Base-by-base conservation (phyloP, 345 rosid species). In the Gossypium thurberi region DNA sequence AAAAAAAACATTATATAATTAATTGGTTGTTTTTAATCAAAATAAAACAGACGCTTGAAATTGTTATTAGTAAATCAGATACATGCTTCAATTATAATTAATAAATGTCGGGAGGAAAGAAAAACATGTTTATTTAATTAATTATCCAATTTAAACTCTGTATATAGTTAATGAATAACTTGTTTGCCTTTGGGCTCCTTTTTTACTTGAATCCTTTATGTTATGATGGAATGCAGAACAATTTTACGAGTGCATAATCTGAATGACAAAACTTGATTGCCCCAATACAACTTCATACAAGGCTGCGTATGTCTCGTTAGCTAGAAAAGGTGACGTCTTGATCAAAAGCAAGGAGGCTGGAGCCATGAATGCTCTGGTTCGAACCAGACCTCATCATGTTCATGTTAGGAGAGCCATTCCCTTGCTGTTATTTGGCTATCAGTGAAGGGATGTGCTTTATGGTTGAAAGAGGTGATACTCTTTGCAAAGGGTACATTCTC, bases 371-470 rank as follows among this genome's bases (percentile, higher is more conserved):
- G 87, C 89, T 20, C 52, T 85, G 2, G 91, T 87, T 21, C 70
- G 87, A 79, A 84, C 88, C 50, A 83, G 85, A 13, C 89, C 89
- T 21, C 85, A 33, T 33, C 40, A 5, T 33, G 40, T 5, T 85
- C 44, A 87, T 85, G 87, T 87, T 88, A 5, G 85, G 85, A 21
- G 91, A 87, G 21, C 87, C 91, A 70, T 87, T 87, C 77, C 84
- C 85, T 89, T 6, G 37, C 6, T 33, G 37, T 33, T 33, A 4
- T 33, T 33, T 33, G 37, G 37, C 37, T 4, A 7, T 87, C 17
- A 84, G 87, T 52, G 87, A 85, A 84, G 91, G 89, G 61, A 87
- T 84, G 91, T 87, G 89, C 76, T 87, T 87, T 75, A 87, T 87
- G 89, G 83, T 87, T 65, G 91, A 87, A 44, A 33, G 40, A 33